Evolutionary conservation across 1,284 basidiomycete species (phyloP), one percentile per base, ranked within the genome.

Genomic region (Meira nashicola): DNA sequence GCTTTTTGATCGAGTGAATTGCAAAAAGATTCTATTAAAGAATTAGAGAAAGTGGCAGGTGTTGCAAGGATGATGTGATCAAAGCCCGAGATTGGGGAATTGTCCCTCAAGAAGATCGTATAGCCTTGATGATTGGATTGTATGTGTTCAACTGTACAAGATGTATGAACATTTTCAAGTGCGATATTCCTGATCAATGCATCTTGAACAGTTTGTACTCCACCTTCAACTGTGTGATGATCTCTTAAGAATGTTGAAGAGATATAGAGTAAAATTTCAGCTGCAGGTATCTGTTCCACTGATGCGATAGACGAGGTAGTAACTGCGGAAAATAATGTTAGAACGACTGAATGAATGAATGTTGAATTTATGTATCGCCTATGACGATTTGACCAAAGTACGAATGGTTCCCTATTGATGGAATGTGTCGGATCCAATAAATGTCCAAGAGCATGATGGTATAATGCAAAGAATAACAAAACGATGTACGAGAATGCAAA

Each of bases 261-360:
- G 23, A 78, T 62, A 25, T 79, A 79, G 12, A 76, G 66, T 25
- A 79, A 63, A 37, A 78, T 59, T 39, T 76, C 74, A 8, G 68
- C 60, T 0, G 69, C 70, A 0, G 78, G 78, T 37, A 65, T 62
- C 4, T 56, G 15, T 50, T 59, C 55, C 0, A 76, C 70, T 0
- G 63, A 55, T 3, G 57, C 52, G 12, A 51, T 40, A 23, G 67
- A 58, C 0, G 57, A 64, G 2, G 75, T 77, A 67, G 74, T 74
- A 28, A 76, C 64, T 0, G 74, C 71, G 43, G 64, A 65, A 17
- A 77, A 65, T 11, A 77, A 52, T 1, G 75, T 69, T 9, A 71
- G 48, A 11, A 76, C 44, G 10, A 74, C 62, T 10, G 60, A 59
- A n/a, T 58, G 40, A 37, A 68, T 55, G 46, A 77, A 77, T 0